A percentile compares a stretch with the other conserved stretches of the same genome.
phyloP scores from a whole-genome alignment of 257 asterid genomes.

The Buddleja alternifolia region DNA sequence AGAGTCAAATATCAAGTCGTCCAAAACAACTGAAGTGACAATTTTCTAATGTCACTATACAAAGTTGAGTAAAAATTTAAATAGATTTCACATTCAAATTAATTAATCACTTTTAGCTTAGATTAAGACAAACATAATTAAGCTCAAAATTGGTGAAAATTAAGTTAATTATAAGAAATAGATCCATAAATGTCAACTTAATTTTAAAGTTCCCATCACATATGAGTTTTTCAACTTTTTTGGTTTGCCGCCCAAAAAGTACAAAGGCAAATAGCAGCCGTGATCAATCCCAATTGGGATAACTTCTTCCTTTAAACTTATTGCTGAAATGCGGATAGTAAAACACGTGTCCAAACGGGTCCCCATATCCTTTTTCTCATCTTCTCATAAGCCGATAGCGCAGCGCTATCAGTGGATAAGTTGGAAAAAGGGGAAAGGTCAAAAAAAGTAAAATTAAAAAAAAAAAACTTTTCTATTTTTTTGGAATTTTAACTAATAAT shows the following conservation, averaged over 20 bases:
- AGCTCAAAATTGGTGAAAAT: too few species aligned
- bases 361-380: neutral
- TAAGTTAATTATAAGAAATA: too few species aligned
- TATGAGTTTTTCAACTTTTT: neutral
- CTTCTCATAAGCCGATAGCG: neutral
- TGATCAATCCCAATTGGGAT: slow-evolving; percentile 6
- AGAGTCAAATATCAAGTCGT: too few species aligned
- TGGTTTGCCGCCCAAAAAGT: neutral
- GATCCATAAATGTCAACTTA: neutral
- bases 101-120: too few species aligned
- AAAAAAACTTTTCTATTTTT: too few species aligned
- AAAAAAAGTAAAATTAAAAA: neutral
- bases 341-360: slow-evolving; percentile 34
- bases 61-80: too few species aligned
- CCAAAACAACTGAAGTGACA: too few species aligned
- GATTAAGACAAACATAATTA: too few species aligned
- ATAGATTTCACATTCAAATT: too few species aligned
- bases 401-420: slow-evolving; percentile 7
- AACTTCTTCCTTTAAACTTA: neutral
- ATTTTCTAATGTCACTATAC: too few species aligned
- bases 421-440: neutral
- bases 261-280: slow-evolving; percentile 21
- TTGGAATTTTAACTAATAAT: too few species aligned
- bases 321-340: neutral
- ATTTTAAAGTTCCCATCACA: neutral